Conservation (phyloP, 192 early-diverging fungal species). For the Coemansia sp. region DNA sequence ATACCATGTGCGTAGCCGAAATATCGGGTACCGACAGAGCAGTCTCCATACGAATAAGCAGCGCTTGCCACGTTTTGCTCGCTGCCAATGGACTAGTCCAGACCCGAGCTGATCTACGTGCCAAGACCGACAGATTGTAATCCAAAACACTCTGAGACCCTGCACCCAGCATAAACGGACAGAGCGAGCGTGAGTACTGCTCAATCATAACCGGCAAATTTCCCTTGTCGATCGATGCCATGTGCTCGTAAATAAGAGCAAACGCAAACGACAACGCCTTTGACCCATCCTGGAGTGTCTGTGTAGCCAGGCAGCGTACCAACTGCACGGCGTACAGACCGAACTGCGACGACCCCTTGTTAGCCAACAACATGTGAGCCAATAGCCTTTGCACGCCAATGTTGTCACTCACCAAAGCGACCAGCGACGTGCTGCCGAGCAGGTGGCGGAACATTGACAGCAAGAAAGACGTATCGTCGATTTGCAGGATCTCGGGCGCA, state of each 20-base stretch:
- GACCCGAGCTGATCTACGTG: slow-evolving; percentile 12
- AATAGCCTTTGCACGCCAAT: slow-evolving; percentile 32
- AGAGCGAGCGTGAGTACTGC: slow-evolving; percentile 8
- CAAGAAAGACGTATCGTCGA: slow-evolving; percentile 39
- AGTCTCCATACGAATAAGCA: slow-evolving; percentile 15
- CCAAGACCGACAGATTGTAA: slow-evolving; percentile 21
- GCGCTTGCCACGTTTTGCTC: slow-evolving; percentile 22
- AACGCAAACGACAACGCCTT: slow-evolving; percentile 24
- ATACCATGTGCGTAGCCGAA: neutral
- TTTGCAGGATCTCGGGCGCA: slow-evolving; percentile 36
- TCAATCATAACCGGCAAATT: neutral
- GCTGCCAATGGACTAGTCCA: slow-evolving; percentile 17
- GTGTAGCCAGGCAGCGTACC: slow-evolving; percentile 8
- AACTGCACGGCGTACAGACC: slow-evolving; percentile 15
- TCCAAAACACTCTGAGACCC: slow-evolving; percentile 20
- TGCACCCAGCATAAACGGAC: neutral
- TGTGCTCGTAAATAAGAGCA: slow-evolving; percentile 21
- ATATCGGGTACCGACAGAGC: neutral
- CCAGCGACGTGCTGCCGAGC: slow-evolving; percentile 17
- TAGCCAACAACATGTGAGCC: slow-evolving; percentile 31
- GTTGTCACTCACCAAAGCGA: slow-evolving; percentile 14
- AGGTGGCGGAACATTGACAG: slow-evolving; percentile 39
- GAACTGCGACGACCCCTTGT: slow-evolving; percentile 22
- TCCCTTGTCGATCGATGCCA: slow-evolving; percentile 10
- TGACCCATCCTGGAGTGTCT: neutral